Conservation (phyloP, 2,329 filamentous ascomycete genomes). For the Pseudogymnoascus sp. region DNA sequence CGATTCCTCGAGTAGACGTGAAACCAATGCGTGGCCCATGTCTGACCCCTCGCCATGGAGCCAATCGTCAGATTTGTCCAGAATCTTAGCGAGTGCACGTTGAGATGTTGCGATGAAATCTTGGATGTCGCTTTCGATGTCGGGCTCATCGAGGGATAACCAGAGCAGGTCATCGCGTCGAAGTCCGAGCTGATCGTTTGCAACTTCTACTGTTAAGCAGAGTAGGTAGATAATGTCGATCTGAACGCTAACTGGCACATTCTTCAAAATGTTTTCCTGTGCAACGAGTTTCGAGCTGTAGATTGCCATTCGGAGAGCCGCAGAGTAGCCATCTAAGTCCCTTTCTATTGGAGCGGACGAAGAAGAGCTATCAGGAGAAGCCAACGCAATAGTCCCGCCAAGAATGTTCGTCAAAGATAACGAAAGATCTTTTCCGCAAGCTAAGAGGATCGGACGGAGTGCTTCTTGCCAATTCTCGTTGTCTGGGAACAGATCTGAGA, state of each 20-base stretch:
- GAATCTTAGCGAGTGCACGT: constrained; percentile 10
- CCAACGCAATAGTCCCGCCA: constrained; percentile 62
- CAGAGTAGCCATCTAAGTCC: constrained; percentile 63
- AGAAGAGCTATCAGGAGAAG: constrained; percentile 30
- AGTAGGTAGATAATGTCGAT: constrained; percentile 47
- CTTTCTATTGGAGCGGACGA: constrained; percentile 35
- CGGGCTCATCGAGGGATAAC: constrained; percentile 32
- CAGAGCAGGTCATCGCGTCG: constrained; percentile 41
- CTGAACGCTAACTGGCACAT: constrained; percentile 36
- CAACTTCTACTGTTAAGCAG: constrained; percentile 43
- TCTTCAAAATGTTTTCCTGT: constrained; percentile 33
- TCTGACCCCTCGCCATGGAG: constrained; percentile 29
- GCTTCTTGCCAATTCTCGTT: constrained; percentile 58
- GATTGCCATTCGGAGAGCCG: constrained; percentile 67
- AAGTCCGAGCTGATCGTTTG: constrained; percentile 44
- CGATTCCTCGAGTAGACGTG: constrained; percentile 39
- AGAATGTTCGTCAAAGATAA: constrained; percentile 68
- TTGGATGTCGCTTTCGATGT: constrained; percentile 22
- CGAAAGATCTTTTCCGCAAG: constrained; percentile 48
- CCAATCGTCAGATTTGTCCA: constrained; percentile 41
- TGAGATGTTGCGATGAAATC: constrained; percentile 16
- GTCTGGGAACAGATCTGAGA: constrained; percentile 52
- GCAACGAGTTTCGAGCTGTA: constrained; percentile 57
- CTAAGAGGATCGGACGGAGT: constrained; percentile 46
- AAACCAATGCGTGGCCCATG: constrained; percentile 37